Conservation (phyloP, 208 protist genomes). For the Leishmania amazonensis region DNA sequence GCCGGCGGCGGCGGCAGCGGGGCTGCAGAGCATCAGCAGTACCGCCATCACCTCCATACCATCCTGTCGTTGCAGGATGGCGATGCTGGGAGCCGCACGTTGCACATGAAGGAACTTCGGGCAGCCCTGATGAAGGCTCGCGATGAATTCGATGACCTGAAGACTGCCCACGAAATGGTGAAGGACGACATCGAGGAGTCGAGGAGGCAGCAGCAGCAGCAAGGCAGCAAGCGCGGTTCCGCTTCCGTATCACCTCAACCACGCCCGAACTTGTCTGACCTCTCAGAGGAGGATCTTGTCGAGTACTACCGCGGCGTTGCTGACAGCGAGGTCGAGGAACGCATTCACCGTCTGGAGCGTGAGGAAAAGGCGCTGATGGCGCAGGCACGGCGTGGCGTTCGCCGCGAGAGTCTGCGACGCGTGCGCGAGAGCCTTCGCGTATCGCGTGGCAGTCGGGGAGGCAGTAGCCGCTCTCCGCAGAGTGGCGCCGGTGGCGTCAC, state of each 20-base stretch:
- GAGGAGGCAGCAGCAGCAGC: conserved; percentile 31
- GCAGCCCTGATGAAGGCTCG: conserved; percentile 39
- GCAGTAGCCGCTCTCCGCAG: conserved; percentile 24
- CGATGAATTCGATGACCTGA: conserved; percentile 66
- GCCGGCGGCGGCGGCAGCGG: neutral
- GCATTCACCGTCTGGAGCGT: conserved; percentile 57
- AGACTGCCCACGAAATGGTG: conserved; percentile 75
- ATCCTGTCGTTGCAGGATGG: conserved; percentile 2
- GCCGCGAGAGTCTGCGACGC: conserved; percentile 63
- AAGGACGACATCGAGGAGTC: conserved; percentile 62
- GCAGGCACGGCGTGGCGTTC: conserved; percentile 51
- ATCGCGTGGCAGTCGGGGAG: conserved; percentile 14
- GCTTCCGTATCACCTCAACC: conserved; percentile 53
- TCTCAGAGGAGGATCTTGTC: conserved; percentile 26
- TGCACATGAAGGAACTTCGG: conserved; percentile 41
- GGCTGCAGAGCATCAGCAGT: neutral
- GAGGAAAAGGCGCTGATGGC: conserved; percentile 67
- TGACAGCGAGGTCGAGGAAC: conserved; percentile 58
- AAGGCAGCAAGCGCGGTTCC: conserved; percentile 5
- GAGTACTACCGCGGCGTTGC: conserved; percentile 35
- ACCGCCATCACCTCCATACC: conserved; percentile 7
- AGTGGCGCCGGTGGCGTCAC: conserved; percentile 22
- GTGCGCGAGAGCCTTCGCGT: conserved; percentile 61
- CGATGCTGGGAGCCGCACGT: conserved; percentile 6
- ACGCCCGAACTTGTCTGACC: conserved; percentile 24